Evolutionary conservation across 441 rosid genomes (phyloP), one percentile per base, ranked within the genome.

Genomic region (Isatis lusitanica): DNA sequence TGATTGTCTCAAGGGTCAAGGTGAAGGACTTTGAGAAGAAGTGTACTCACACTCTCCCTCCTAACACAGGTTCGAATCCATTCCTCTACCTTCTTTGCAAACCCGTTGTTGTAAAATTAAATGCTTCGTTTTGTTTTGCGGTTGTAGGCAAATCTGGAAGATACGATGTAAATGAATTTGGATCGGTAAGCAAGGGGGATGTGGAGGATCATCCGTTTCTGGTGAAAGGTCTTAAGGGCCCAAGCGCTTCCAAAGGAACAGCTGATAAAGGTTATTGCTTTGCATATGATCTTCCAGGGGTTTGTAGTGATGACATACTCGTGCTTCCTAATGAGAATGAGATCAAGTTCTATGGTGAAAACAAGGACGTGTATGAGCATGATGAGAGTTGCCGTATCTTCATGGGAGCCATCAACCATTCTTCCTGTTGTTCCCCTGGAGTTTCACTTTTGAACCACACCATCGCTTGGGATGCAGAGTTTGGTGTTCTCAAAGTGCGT

Each of bases 1-100:
- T 77, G 73, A 40, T 77, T 51, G 4, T 77, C 35, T 24, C 62
- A 3, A 77, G 71, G 69, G 63, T 64, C 21, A 66, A 43, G 43
- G 73, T 68, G 17, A 74, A 74, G 7, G 48, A 36, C n/a, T 18
- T 36, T 0, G 4, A 57, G 2, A 65, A 35, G 11, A 74, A 39
- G 61, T 74, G 72, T 17, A 66, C 67, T 9, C 67, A 16, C 52
- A 47, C 51, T 38, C 0, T 74, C 0, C 67, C 77, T 66, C 60
- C 72, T 7, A 66, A 46, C 10, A 38, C 72, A 46, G 77, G 67
- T 74, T 65, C 62, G 46, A 35, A n/a, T 42, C 15, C 35, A 9
- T 36, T 15, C 1, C 31, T 48, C 17, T n/a, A n/a, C n/a, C n/a
- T n/a, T n/a, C n/a, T n/a, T n/a, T n/a, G n/a, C n/a, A n/a, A n/a